Evolutionary conservation across 306 rosid species (phyloP).

Genomic region (Ammopiptanthus mongolicus): DNA sequence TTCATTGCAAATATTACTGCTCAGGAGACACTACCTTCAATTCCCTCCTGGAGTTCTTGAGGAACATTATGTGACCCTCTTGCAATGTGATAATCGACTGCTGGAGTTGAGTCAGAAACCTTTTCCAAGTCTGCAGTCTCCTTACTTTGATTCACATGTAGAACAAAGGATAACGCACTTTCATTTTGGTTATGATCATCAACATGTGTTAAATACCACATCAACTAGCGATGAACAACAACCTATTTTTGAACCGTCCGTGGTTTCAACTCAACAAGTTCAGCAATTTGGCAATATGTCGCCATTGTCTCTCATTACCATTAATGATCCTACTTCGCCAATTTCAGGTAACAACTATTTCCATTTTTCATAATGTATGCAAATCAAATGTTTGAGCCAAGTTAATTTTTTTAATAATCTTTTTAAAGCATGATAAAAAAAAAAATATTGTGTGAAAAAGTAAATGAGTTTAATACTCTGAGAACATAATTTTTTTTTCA

Average conservation of each 20-base stretch:
- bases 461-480: too few relatives aligned
- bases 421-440: too few relatives aligned
- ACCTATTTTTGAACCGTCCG: not conserved
- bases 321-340: not conserved
- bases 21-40: slow-evolving; percentile 35
- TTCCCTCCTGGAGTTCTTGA: slow-evolving; percentile 47
- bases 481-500: too few relatives aligned
- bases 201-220: not conserved
- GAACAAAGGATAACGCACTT: slow-evolving; percentile 11
- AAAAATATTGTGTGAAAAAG: too few relatives aligned
- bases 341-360: slow-evolving; percentile 15
- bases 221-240: not conserved
- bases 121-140: slow-evolving; percentile 30
- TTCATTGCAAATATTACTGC: not conserved
- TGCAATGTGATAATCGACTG: slow-evolving; percentile 33
- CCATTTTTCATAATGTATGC: not conserved
- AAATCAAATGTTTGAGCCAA: not conserved
- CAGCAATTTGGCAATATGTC: not conserved
- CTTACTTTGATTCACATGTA: slow-evolving; percentile 29
- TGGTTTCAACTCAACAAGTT: not conserved
- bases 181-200: not conserved
- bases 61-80: slow-evolving; percentile 32
- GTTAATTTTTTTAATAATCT: too few relatives aligned
- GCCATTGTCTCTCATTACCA: not conserved
- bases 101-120: slow-evolving; percentile 24